Percentiles rank a stretch among this genome's conserved stretches.
Evolutionary conservation across 2,329 filamentous ascomycete species (phyloP).

Genomic region (Ascosphaera apis): DNA sequence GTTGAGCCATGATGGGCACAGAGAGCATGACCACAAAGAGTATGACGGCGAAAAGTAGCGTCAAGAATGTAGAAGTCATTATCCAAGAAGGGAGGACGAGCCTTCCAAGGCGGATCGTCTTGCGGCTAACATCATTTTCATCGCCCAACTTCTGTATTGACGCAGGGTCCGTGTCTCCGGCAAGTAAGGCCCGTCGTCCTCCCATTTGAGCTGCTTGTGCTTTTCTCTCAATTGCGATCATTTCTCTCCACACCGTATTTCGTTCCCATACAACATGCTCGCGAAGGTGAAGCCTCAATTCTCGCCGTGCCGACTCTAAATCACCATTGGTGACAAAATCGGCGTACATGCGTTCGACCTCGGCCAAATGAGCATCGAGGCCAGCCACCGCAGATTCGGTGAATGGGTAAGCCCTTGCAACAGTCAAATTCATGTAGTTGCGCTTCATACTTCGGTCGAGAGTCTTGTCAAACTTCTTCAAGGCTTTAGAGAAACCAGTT

Average conservation of each 20-base stretch:
- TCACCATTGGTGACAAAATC: conserved; percentile 67
- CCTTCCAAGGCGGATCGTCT: conserved; percentile 55
- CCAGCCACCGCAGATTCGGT: conserved; percentile 43
- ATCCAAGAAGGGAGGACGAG: conserved; percentile 62
- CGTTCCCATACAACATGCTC: conserved; percentile 98
- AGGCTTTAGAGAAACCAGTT: conserved; percentile 84
- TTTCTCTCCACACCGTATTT: conserved; percentile 96
- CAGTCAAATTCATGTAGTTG: conserved; percentile 48
- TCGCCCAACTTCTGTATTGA: conserved; percentile 65
- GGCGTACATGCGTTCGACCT: conserved; percentile 61
- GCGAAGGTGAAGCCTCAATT: conserved; percentile 69
- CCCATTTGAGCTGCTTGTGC: conserved; percentile 86
- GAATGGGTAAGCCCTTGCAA: conserved; percentile 67
- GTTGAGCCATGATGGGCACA: conserved; percentile 59
- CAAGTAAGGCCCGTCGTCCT: conserved; percentile 52
- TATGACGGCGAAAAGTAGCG: conserved; percentile 43
- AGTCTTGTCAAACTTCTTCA: conserved; percentile 98
- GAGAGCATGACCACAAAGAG: conserved; percentile 54
- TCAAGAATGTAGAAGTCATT: conserved; percentile 58
- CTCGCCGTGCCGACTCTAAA: conserved; percentile 49
- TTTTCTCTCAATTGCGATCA: conserved; percentile 93
- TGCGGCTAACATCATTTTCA: conserved; percentile 40
- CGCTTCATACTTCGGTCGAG: conserved; percentile 59
- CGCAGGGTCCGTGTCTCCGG: conserved; percentile 43
- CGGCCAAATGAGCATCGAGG: conserved; percentile 47